Evolutionary conservation across 225 moss, liverwort and hornwort genomes (phyloP).

Genomic region (Pseudoscleropodium purum): DNA sequence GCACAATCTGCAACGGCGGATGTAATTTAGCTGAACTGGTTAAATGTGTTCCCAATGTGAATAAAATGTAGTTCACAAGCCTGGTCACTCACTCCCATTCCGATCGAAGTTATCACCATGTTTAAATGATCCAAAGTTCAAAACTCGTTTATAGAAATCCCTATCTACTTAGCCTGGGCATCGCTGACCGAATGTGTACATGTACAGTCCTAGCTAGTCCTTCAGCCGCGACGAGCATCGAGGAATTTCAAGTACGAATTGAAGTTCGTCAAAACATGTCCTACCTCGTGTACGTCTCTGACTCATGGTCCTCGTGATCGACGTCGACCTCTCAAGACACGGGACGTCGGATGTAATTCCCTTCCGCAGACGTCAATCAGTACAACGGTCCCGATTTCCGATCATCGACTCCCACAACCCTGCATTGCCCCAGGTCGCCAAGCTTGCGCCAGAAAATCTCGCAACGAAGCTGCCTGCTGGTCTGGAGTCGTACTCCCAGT

Average conservation of each 20-base stretch:
- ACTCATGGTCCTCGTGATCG: background rate
- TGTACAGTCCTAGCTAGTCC: background rate
- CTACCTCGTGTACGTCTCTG: background rate
- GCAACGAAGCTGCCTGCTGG: background rate
- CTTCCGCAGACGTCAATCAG: background rate
- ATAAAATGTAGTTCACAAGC: background rate
- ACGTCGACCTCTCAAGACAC: background rate
- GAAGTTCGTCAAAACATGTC: background rate
- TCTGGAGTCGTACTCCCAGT: background rate
- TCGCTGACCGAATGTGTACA: background rate
- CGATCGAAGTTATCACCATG: background rate
- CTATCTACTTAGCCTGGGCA: background rate
- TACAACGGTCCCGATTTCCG: background rate
- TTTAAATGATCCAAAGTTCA: background rate
- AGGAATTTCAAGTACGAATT: background rate
- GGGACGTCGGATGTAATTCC: background rate
- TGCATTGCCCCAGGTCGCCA: slow-evolving; percentile 12
- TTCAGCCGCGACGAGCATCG: background rate
- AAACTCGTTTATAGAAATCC: background rate
- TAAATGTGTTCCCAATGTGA: background rate
- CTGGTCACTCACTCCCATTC: background rate
- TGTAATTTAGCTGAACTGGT: background rate
- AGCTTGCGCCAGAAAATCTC: slow-evolving; percentile 26
- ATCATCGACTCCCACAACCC: background rate
- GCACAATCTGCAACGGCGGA: background rate